phyloP scores from a whole-genome alignment of 495 filamentous ascomycete genomes.

The Penicillium psychrofluorescens region DNA sequence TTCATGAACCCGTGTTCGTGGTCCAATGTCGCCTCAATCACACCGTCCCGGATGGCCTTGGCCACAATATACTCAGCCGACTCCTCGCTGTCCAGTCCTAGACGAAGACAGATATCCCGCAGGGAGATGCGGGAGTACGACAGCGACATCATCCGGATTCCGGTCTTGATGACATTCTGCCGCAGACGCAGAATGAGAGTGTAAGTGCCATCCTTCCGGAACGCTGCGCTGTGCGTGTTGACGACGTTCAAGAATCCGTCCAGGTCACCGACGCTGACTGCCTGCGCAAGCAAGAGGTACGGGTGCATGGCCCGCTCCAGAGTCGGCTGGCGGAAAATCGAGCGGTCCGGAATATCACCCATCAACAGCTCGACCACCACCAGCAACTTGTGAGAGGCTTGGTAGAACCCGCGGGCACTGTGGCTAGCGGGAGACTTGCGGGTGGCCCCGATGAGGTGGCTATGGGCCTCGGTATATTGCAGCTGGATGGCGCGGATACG shows the following conservation, averaged over 20 bases:
- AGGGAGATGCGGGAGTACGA: conserved; percentile 97
- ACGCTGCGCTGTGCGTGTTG: conserved; percentile 68
- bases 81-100: conserved; percentile 89
- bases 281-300: conserved; percentile 87
- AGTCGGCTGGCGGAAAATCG: conserved; percentile 79
- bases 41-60: conserved; percentile 95
- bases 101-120: conserved; percentile 90
- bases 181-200: conserved; percentile 88
- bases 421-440: conserved; percentile 88
- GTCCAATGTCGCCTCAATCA: conserved; percentile 92
- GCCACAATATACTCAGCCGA: conserved; percentile 98
- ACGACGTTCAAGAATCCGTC: conserved; percentile 85
- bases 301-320: conserved; percentile 83
- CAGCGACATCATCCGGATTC: conserved; percentile 97
- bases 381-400: conserved; percentile 87
- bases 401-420: conserved; percentile 86
- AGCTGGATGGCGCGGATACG: conserved; percentile 95
- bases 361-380: conserved; percentile 95
- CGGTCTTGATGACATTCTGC: conserved; percentile 99
- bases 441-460: conserved; percentile 83
- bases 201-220: conserved; percentile 91
- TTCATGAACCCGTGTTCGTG: conserved; percentile 96
- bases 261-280: conserved; percentile 89
- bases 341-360: conserved; percentile 96
- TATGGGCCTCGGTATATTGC: conserved; percentile 93